phyloP scores from a whole-genome alignment of 1,139 yeast species.

The Magnusiomyces paraingens region DNA sequence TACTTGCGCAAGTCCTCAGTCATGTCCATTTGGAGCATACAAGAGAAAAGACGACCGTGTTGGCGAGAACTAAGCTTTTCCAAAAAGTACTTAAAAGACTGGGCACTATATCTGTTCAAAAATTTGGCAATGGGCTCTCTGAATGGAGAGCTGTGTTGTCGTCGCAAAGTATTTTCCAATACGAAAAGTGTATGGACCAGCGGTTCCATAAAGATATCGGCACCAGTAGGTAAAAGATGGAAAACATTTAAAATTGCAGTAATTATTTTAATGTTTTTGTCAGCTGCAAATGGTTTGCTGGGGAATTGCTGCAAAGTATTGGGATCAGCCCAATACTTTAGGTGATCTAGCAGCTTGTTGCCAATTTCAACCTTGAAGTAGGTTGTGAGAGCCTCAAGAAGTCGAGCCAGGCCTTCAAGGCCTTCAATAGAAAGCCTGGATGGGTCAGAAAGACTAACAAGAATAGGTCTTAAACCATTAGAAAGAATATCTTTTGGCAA shows the following conservation, averaged over 20 bases:
- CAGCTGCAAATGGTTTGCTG: slow-evolving; percentile 67
- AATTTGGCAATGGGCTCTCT: slow-evolving; percentile 87
- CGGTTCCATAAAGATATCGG: slow-evolving; percentile 86
- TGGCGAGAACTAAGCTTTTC: slow-evolving; percentile 62
- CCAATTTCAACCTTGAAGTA: slow-evolving; percentile 98
- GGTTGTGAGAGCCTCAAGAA: slow-evolving; percentile 78
- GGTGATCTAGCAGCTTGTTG: slow-evolving; percentile 81
- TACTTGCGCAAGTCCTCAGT: slow-evolving; percentile 52
- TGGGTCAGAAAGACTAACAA: slow-evolving; percentile 91
- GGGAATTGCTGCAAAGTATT: slow-evolving; percentile 64
- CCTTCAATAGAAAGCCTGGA: slow-evolving; percentile 86
- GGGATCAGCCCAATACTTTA: slow-evolving; percentile 96
- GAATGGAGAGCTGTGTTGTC: slow-evolving; percentile 85
- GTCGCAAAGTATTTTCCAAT: slow-evolving; percentile 75
- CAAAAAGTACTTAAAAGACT: slow-evolving; percentile 65
- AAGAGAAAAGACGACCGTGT: slow-evolving; percentile 57
- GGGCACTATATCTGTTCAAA: slow-evolving; percentile 72
- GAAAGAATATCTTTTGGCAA: slow-evolving; percentile 90
- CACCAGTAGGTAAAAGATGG: slow-evolving; percentile 86
- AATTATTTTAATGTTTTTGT: slow-evolving; percentile 76
- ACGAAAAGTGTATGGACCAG: slow-evolving; percentile 67
- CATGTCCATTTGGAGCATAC: slow-evolving; percentile 53
- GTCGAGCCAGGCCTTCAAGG: slow-evolving; percentile 80
- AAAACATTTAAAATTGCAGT: slow-evolving; percentile 88
- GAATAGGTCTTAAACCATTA: slow-evolving; percentile 89